Evolutionary conservation across 768 basidiomycete genomes (phyloP).

Genomic region (Asterophora parasitica): DNA sequence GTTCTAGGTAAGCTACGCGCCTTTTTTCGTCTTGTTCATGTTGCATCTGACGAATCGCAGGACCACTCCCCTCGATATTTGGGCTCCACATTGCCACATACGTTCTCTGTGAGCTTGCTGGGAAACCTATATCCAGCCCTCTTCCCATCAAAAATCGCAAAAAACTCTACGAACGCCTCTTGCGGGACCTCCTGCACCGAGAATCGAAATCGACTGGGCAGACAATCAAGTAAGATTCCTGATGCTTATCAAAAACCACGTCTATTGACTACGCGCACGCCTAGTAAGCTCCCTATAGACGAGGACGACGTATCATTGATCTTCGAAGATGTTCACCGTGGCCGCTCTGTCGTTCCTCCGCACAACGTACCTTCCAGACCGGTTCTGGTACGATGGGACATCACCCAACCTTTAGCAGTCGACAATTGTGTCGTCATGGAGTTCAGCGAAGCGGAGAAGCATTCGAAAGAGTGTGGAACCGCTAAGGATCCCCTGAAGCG

Average conservation of each 20-base stretch:
- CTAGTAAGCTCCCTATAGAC: slow-evolving; percentile 70
- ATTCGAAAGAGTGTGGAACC: slow-evolving; percentile 43
- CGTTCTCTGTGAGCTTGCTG: slow-evolving; percentile 80
- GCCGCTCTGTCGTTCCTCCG: slow-evolving; percentile 76
- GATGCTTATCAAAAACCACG: not conserved
- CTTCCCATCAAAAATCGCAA: slow-evolving; percentile 80
- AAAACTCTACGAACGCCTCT: slow-evolving; percentile 78
- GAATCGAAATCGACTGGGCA: slow-evolving; percentile 66
- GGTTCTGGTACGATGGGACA: slow-evolving; percentile 79
- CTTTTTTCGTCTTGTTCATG: not conserved
- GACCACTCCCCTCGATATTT: slow-evolving; percentile 85
- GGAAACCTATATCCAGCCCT: slow-evolving; percentile 77
- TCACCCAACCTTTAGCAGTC: slow-evolving; percentile 50
- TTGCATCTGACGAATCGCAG: slow-evolving; percentile 24
- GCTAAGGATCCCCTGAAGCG: slow-evolving; percentile 21
- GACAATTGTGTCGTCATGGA: slow-evolving; percentile 89
- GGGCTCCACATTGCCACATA: slow-evolving; percentile 89
- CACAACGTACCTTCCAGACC: slow-evolving; percentile 69
- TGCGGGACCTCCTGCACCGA: slow-evolving; percentile 68
- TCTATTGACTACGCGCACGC: not conserved
- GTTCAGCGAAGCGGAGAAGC: slow-evolving; percentile 64
- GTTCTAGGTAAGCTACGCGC: slow-evolving; percentile 62
- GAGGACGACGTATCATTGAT: slow-evolving; percentile 80
- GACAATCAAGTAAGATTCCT: slow-evolving; percentile 48
- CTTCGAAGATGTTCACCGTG: slow-evolving; percentile 84